Evolutionary conservation across 225 moss, liverwort and hornwort genomes (phyloP).

Genomic region (Takakia lepidozioides): DNA sequence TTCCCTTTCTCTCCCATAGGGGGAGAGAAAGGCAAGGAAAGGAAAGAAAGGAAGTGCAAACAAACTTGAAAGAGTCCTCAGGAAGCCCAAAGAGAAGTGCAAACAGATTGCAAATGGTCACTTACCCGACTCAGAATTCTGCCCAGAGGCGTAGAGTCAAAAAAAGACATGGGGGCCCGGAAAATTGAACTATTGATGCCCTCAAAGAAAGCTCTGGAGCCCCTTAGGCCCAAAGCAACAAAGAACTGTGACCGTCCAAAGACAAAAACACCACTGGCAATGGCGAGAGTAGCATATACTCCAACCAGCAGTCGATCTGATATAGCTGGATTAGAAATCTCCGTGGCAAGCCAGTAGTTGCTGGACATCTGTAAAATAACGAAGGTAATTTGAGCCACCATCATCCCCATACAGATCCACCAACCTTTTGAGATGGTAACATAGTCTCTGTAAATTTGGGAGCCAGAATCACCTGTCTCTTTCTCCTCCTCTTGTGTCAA

Average conservation of each 20-base stretch:
- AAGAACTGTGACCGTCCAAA: conserved; percentile 19
- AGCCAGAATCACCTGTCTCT: conserved; percentile 17
- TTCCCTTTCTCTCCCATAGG: no score
- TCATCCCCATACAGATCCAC: conserved; percentile 12
- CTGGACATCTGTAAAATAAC: conserved; percentile 24
- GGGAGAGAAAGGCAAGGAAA: no score
- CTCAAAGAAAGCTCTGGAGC: conserved; percentile 22
- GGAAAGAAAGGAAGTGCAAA: neutral
- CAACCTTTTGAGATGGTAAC: conserved; percentile 13
- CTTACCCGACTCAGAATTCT: conserved; percentile 40
- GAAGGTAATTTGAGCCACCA: conserved; percentile 13
- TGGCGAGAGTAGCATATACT: conserved; percentile 16
- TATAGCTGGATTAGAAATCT: conserved; percentile 3
- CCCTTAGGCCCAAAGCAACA: conserved; percentile 28
- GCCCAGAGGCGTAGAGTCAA: conserved; percentile 39
- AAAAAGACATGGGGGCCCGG: conserved; percentile 41
- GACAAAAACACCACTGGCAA: conserved; percentile 22
- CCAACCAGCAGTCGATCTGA: conserved; percentile 7
- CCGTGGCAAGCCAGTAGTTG: conserved; percentile 32
- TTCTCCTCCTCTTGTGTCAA: conserved; percentile 28
- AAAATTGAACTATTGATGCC: conserved; percentile 24
- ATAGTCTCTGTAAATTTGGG: conserved; percentile 11
- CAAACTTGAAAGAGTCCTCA: neutral
- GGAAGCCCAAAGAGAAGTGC: neutral
- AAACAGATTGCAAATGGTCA: no score